Evolutionary conservation across 179 eudicot species (phyloP), one percentile per base, ranked within the genome.

Genomic region (Beta corolliflora): DNA sequence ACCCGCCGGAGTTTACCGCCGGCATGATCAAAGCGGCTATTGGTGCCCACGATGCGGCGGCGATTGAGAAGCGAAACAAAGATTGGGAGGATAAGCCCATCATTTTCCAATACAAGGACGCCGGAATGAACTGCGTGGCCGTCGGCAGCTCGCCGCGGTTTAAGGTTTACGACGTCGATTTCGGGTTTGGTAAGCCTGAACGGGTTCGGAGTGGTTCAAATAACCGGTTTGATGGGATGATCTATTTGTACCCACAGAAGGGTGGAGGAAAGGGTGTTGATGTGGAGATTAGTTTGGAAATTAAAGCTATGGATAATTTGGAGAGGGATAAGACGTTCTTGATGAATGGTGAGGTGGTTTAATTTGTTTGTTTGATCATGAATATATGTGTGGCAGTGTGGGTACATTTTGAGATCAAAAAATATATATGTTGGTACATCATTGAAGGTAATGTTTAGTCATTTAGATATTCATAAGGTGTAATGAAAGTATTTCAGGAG

Each of bases 151-250:
- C 98, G 67, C 99, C 99, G 50, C 60, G 99, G 84, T 96, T 96
- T 72, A 89, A 91, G 86, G 99, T 96, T 7, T 96, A 96, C 76
- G 97, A 96, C 5, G 90, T 96, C 76, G 98, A 96, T 69, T 96
- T 92, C 79, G 99, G 99, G 77, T 93, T 85, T 53, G 99, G 98
- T 31, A 79, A 79, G 71, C 96, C 99, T 19, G 97, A 93, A 81
- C 87, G 90, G 53, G 99, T 96, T 12, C 81, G 99, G 81, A 94
- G 98, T 66, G 99, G 99, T 56, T 70, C 82, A 21, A 96, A 96
- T 72, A 96, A 96, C 82, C 81, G 96, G 87, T 96, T 96, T 79
- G 98, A 96, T 63, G 99, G 99, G 61, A 96, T 96, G 99, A 93
- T 96, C 66, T 94, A 94, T 83, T 81, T 96, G 85, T 96, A 94